These are phyloP conservation scores for Kluyveromyces starmeri DNA, from an alignment of 805 yeast genomes.

Conservation along the genomic window DNA sequence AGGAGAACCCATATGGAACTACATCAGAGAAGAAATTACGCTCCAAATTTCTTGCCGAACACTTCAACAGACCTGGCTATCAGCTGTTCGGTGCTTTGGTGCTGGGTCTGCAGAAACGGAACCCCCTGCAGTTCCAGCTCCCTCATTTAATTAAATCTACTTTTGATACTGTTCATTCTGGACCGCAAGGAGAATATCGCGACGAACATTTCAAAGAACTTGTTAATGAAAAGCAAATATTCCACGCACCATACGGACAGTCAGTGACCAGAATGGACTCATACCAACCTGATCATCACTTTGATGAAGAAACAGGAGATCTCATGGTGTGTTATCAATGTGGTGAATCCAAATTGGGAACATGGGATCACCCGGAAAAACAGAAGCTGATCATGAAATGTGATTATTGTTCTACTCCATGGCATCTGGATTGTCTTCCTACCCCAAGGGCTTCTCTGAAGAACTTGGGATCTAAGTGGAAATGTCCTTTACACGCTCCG, in stretches of 20 bases:
- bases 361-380: conserved; percentile 32
- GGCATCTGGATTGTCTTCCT: conserved; percentile 82
- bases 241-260: conserved; percentile 37
- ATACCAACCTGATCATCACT: conserved; percentile 51
- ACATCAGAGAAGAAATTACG: conserved; percentile 17
- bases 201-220: conserved; percentile 43
- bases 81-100: conserved; percentile 48
- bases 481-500: conserved; percentile 80
- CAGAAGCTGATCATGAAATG: conserved; percentile 58
- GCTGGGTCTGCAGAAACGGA: conserved; percentile 45
- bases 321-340: conserved; percentile 72
- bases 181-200: conserved; percentile 62
- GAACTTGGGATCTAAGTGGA: conserved; percentile 74
- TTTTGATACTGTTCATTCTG: conserved; percentile 64
- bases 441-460: conserved; percentile 70
- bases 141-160: conserved; percentile 63
- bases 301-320: conserved; percentile 53
- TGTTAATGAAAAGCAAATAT: conserved; percentile 32
- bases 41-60: conserved; percentile 12
- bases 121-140: conserved; percentile 58
- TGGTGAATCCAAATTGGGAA: conserved; percentile 53
- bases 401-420: conserved; percentile 71
- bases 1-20: conserved; percentile 12
- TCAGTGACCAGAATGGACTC: conserved; percentile 25
- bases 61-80: conserved; percentile 8